Evolutionary conservation across 1,284 basidiomycete species (phyloP).

Genomic region (Moniliophthora roreri): DNA sequence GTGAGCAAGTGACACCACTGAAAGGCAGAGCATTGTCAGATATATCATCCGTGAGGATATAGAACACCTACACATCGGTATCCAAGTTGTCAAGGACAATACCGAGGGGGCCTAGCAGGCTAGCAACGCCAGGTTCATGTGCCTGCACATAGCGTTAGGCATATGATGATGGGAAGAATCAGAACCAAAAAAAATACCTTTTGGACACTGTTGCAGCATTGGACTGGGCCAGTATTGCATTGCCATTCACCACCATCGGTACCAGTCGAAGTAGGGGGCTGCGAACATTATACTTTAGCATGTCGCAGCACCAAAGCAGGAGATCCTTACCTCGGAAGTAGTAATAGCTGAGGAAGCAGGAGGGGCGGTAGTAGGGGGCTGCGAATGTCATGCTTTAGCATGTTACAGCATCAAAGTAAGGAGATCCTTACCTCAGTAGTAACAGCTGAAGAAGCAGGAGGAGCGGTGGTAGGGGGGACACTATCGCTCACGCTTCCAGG

Average conservation of each 20-base stretch:
- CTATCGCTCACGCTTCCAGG: too few relatives aligned
- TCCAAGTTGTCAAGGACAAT: conserved; percentile 16
- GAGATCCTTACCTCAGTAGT: too few relatives aligned
- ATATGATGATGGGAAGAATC: background rate
- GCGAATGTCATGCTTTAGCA: too few relatives aligned
- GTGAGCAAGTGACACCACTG: conserved; percentile 16
- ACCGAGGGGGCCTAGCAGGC: conserved; percentile 24
- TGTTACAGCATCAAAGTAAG: too few relatives aligned
- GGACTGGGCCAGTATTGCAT: conserved; percentile 20
- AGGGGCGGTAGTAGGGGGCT: too few relatives aligned
- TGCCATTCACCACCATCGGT: background rate
- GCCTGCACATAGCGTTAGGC: conserved; percentile 5
- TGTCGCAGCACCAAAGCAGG: too few relatives aligned
- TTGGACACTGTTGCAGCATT: conserved; percentile 25
- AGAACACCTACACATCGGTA: conserved; percentile 12
- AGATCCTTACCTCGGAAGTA: too few relatives aligned
- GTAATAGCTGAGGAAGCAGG: too few relatives aligned
- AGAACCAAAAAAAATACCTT: conserved; percentile 3
- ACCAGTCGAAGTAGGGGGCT: background rate
- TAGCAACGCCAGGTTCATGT: background rate
- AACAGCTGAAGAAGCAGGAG: too few relatives aligned
- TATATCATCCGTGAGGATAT: background rate
- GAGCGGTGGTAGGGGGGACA: too few relatives aligned
- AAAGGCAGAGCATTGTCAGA: conserved; percentile 17
- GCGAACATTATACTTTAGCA: too few relatives aligned